Percentiles rank a stretch among this genome's conserved stretches.
These are phyloP conservation scores for Jaminaea rosea DNA, from an alignment of 1,284 basidiomycete genomes.

Conservation along the genomic window DNA sequence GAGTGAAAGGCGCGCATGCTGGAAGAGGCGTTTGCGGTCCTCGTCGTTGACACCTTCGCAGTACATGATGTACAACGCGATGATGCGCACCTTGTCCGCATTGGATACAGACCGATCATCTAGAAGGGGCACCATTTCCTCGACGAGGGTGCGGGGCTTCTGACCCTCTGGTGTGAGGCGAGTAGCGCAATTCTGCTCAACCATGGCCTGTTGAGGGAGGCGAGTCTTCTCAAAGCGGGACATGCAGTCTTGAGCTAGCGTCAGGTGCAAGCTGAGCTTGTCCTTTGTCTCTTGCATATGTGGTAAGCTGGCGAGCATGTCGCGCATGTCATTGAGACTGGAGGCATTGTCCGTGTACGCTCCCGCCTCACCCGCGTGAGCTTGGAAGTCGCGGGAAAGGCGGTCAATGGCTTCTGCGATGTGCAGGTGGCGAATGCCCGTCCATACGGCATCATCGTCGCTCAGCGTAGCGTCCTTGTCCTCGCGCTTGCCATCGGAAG, in stretches of 20 bases:
- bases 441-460: constrained; percentile 84
- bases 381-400: constrained; percentile 86
- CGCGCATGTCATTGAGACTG: constrained; percentile 93
- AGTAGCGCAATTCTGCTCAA: constrained; percentile 64
- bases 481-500: constrained; percentile 61
- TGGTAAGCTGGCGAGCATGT: constrained; percentile 90
- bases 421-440: constrained; percentile 85
- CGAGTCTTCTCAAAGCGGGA: constrained; percentile 78
- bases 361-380: constrained; percentile 83
- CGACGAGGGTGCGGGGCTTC: constrained; percentile 58
- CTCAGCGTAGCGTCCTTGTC: constrained; percentile 74
- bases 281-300: constrained; percentile 93
- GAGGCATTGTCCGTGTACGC: constrained; percentile 63
- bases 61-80: constrained; percentile 89
- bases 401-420: constrained; percentile 98
- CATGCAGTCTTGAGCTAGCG: constrained; percentile 98
- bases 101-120: constrained; percentile 65
- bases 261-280: constrained; percentile 91
- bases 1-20: constrained; percentile 82
- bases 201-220: constrained; percentile 71
- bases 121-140: constrained; percentile 95
- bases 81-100: constrained; percentile 84
- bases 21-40: constrained; percentile 84
- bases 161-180: constrained; percentile 39
- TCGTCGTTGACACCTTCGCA: constrained; percentile 96